phyloP scores from a whole-genome alignment of 1,139 yeast species.

The Maudiozyma humilis region DNA sequence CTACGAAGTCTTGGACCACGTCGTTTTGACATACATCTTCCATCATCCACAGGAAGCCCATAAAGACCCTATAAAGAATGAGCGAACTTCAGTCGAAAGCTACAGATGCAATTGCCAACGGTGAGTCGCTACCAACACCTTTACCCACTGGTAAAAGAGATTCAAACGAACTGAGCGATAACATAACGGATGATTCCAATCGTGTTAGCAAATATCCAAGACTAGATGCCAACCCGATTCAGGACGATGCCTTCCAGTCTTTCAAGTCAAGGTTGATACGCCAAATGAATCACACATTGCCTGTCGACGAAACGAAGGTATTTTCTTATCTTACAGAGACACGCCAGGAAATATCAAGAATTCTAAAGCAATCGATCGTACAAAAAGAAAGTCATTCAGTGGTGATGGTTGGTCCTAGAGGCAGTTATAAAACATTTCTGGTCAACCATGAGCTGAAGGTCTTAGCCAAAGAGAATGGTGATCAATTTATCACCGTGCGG shows the following conservation, averaged over 20 bases:
- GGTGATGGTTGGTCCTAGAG: constrained; percentile 70
- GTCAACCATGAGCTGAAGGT: constrained; percentile 49
- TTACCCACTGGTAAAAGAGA: neutral
- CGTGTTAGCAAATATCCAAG: too few species aligned
- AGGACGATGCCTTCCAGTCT: constrained; percentile 8
- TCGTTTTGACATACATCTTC: too few species aligned
- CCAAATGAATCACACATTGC: constrained; percentile 20
- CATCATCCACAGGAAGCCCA: too few species aligned
- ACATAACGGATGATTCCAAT: too few species aligned
- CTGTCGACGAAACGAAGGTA: constrained; percentile 15
- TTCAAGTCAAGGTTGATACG: constrained; percentile 19
- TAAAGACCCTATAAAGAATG: too few species aligned
- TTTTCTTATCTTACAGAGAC: constrained; percentile 20
- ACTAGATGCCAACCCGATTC: too few species aligned
- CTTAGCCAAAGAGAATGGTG: constrained; percentile 36
- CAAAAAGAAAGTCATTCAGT: constrained; percentile 77
- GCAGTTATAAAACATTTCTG: constrained; percentile 65
- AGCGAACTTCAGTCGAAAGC: too few species aligned
- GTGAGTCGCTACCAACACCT: neutral
- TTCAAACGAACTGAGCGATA: neutral
- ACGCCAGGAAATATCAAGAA: constrained; percentile 40
- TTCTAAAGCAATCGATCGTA: constrained; percentile 58
- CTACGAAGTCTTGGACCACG: too few species aligned
- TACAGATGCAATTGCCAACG: too few species aligned
- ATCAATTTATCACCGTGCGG: constrained; percentile 51